phyloP scores from a whole-genome alignment of 2,329 filamentous ascomycete species.

The Pseudofabraea citricarpa region DNA sequence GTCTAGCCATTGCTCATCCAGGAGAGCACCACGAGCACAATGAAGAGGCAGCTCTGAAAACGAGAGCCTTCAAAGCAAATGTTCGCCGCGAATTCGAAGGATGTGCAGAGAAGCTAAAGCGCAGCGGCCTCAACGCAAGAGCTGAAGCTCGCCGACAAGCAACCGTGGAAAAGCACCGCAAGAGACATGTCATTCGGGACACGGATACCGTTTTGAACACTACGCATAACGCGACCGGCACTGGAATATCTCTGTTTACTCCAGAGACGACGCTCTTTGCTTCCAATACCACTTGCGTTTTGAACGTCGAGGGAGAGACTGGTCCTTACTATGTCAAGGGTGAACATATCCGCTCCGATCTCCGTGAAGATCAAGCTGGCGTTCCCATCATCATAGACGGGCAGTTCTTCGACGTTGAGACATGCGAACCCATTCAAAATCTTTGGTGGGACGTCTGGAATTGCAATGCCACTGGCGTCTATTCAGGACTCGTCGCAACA shows the following conservation, averaged over 20 bases:
- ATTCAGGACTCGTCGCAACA: constrained; percentile 38
- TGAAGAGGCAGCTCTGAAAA: not conserved
- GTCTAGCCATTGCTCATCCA: not conserved
- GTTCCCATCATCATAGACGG: constrained; percentile 43
- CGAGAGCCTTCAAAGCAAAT: not conserved
- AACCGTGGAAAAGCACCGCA: not conserved
- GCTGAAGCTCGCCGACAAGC: not conserved
- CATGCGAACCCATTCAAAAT: constrained; percentile 44
- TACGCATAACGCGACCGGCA: not conserved
- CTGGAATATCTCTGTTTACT: not conserved
- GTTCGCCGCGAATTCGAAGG: not conserved
- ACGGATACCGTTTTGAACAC: constrained; percentile 5
- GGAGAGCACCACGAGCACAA: not conserved
- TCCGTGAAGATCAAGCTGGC: constrained; percentile 40
- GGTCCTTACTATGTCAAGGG: constrained; percentile 50
- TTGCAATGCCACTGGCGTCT: constrained; percentile 35
- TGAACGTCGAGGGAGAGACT: constrained; percentile 46
- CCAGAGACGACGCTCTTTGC: constrained; percentile 29
- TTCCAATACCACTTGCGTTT: constrained; percentile 39
- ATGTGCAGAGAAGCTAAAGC: not conserved
- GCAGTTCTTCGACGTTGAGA: constrained; percentile 47
- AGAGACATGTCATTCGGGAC: not conserved
- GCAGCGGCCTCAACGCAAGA: not conserved
- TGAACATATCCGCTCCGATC: constrained; percentile 41
- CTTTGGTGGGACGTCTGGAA: constrained; percentile 49